Conservation (phyloP, 2,329 filamentous ascomycete species). For the Furcasterigmium furcatum region DNA sequence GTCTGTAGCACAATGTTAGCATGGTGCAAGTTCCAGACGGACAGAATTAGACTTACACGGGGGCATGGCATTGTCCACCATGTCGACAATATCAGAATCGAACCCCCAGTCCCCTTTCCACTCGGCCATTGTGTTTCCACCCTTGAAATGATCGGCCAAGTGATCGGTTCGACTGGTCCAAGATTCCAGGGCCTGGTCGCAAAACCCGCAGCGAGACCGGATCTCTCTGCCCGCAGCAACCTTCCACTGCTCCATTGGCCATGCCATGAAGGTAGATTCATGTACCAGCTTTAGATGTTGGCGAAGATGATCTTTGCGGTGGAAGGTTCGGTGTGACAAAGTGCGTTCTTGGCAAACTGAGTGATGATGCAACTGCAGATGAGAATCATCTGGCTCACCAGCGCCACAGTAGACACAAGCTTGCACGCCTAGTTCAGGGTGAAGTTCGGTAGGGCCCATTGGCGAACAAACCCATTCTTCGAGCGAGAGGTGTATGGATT, state of each 20-base stretch:
- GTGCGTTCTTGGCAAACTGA: conserved; percentile 46
- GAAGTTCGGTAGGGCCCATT: conserved; percentile 27
- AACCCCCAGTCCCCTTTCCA: conserved; percentile 42
- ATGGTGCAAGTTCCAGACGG: neutral
- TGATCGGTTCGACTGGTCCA: conserved; percentile 34
- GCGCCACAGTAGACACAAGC: conserved; percentile 35
- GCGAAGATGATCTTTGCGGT: conserved; percentile 38
- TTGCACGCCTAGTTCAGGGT: conserved; percentile 35
- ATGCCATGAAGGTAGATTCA: conserved; percentile 30
- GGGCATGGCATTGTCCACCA: conserved; percentile 35
- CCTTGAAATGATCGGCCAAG: conserved; percentile 37
- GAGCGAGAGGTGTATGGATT: conserved; percentile 40
- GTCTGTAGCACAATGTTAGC: conserved; percentile 3
- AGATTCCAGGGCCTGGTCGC: conserved; percentile 26
- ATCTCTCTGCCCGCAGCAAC: conserved; percentile 27
- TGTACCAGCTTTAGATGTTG: conserved; percentile 41
- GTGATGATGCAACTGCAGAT: conserved; percentile 33
- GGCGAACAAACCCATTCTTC: conserved; percentile 43
- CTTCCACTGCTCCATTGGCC: conserved; percentile 42
- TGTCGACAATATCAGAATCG: conserved; percentile 26
- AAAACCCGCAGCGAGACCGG: conserved; percentile 38
- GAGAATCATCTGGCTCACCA: conserved; percentile 21
- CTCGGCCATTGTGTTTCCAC: conserved; percentile 36
- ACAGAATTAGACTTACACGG: conserved; percentile 23
- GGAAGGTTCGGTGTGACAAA: conserved; percentile 37